A percentile compares a stretch with the other conserved stretches of the same genome.
phyloP scores from a whole-genome alignment of 2,329 filamentous ascomycete genomes.

The Cladosporium sp. region DNA sequence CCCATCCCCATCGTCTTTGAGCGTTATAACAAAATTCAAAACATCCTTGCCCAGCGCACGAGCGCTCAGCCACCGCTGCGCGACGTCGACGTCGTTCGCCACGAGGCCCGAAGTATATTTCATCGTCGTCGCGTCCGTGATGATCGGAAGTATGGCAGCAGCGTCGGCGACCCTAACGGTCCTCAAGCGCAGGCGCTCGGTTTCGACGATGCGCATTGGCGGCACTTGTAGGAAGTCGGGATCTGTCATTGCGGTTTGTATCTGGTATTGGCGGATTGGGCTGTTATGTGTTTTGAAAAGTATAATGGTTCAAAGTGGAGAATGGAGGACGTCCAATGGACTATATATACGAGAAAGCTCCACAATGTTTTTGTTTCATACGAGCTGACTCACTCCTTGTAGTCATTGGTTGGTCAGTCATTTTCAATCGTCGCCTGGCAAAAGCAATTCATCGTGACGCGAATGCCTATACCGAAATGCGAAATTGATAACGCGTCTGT shows the following conservation, averaged over 20 bases:
- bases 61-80: constrained; percentile 42
- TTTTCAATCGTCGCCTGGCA: not conserved
- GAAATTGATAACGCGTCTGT: not conserved
- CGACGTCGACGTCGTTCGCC: constrained; percentile 27
- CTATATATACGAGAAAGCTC: not conserved
- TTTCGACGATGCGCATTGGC: constrained; percentile 34
- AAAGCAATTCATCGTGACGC: not conserved
- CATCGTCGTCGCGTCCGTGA: constrained; percentile 65
- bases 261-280: not conserved
- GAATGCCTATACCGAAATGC: not conserved
- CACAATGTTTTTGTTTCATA: not conserved
- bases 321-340: not conserved
- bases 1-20: constrained; percentile 33
- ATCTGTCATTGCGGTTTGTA: constrained; percentile 6
- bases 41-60: constrained; percentile 43
- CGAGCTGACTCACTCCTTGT: not conserved
- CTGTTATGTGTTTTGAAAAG: not conserved
- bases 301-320: not conserved
- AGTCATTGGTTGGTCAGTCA: not conserved
- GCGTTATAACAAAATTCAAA: constrained; percentile 59
- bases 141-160: constrained; percentile 54
- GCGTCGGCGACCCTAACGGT: constrained; percentile 55
- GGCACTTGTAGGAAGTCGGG: constrained; percentile 4
- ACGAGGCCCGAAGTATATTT: constrained; percentile 49
- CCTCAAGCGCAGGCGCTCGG: constrained; percentile 59